Evolutionary conservation across 495 filamentous ascomycete genomes (phyloP), one percentile per base, ranked within the genome.

Genomic region (Annulohypoxylon nitens): DNA sequence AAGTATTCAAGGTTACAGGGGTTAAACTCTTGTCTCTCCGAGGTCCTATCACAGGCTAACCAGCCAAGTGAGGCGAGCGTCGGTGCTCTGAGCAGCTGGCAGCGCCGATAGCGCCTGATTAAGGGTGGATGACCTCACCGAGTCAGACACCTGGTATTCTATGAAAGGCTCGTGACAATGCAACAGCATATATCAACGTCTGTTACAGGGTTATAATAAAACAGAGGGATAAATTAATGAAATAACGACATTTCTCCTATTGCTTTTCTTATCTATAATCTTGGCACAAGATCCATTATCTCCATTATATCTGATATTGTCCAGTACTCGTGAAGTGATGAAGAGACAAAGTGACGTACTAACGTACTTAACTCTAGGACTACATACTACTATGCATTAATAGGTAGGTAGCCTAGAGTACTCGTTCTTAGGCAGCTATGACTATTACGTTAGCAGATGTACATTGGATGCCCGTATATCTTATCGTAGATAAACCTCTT

Each of bases 51-150:
- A 54, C 50, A 54, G 50, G 25, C 50, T 54, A 41, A 2, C 30
- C 36, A 26, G 14, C 20, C 26, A 43, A 53, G 61, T 64, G 45
- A 63, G 33, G 41, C 55, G 26, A 11, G 18, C 34, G 12, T 63
- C 67, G 48, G 61, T 63, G 30, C 55, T 67, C 34, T 4, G 34
- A 67, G 62, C 48, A 70, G 34, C 69, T 69, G 68, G 69, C 73
- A 69, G 41, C 64, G 59, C 69, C 68, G 73, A 72, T 75, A 69
- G 64, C 73, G 54, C 67, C 69, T 71, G 69, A 71, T 71, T 58
- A 30, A 66, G 60, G 69, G 58, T 64, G 64, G 47, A 75, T 75
- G 73, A 75, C 73, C 73, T 75, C 73, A 75, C 73, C 33, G 37
- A 33, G 63, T 64, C 48, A 67, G 67, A 75, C 72, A 75, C 72